Conservation (phyloP, 2,329 filamentous ascomycete genomes). For the Akanthomyces uredinophilus region DNA sequence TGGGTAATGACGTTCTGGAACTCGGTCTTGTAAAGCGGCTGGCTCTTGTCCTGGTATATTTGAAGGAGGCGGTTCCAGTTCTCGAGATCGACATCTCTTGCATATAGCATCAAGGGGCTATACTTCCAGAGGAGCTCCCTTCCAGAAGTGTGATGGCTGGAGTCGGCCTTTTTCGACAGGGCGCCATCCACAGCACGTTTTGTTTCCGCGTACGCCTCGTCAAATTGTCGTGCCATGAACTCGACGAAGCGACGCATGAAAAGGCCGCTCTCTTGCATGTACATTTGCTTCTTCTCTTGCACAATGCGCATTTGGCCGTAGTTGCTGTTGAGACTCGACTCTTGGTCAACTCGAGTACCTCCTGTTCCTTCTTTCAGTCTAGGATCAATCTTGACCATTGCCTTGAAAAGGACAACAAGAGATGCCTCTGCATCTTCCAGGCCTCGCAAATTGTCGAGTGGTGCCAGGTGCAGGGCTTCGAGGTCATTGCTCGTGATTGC, state of each 20-base stretch:
- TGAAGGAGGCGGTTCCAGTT: slow-evolving; percentile 79
- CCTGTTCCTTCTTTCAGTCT: slow-evolving; percentile 55
- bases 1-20: slow-evolving; percentile 71
- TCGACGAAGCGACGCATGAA: slow-evolving; percentile 78
- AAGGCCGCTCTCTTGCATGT: slow-evolving; percentile 65
- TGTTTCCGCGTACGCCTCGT: slow-evolving; percentile 66
- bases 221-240: slow-evolving; percentile 78
- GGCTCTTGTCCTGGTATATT: slow-evolving; percentile 73
- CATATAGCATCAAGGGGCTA: slow-evolving; percentile 79
- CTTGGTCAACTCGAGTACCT: slow-evolving; percentile 38
- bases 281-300: slow-evolving; percentile 90
- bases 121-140: slow-evolving; percentile 80
- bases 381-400: slow-evolving; percentile 90
- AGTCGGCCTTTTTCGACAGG: slow-evolving; percentile 62
- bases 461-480: slow-evolving; percentile 65
- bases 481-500: slow-evolving; percentile 76
- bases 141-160: slow-evolving; percentile 64
- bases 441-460: slow-evolving; percentile 65
- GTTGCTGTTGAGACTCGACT: slow-evolving; percentile 59
- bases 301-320: slow-evolving; percentile 90
- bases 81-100: slow-evolving; percentile 72
- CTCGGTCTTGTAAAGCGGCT: slow-evolving; percentile 73
- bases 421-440: slow-evolving; percentile 73
- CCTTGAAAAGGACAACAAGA: slow-evolving; percentile 79
- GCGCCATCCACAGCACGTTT: slow-evolving; percentile 58